Evolutionary conservation across 306 rosid species (phyloP), one percentile per base, ranked within the genome.

Genomic region (Dicorynia guianensis): DNA sequence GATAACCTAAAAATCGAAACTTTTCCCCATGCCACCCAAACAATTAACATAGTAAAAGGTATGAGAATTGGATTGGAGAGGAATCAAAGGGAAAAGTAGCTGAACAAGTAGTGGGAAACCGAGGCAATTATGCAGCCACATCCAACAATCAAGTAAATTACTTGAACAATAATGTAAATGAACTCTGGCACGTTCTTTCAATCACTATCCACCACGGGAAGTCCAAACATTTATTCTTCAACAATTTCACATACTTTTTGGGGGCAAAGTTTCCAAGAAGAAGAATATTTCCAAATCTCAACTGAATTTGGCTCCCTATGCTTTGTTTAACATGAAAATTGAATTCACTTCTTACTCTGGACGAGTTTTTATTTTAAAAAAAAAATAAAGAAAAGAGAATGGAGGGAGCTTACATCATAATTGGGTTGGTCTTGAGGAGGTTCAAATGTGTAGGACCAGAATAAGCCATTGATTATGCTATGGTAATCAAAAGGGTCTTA

Each of bases 401-500:
- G 18, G 57, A 12, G 11, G 12, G 7, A 34, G 74, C 87, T 39
- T 76, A 88, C 93, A 62, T 89, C 87, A 33, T 81, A 85, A 57
- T 71, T 34, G 67, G 88, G 77, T 5, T 81, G 91, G 34, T 89
- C 89, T 14, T 61, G 84, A 4, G 89, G 89, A 11, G 88, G 88
- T 64, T 83, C 85, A 48, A 89, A 89, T 0, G 81, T 30, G 69
- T 89, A 89, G 71, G 2, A 25, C 30, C 2, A 25, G 30, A 89
- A 87, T 81, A 89, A 81, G 34, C 85, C 94, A 59, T 85, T 76
- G 0, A 78, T n/a, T 14, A 89, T 85, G 82, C 84, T 87, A 13
- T 87, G 91, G 64, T 89, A 89, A 52, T 89, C 94, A 55, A 85
- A 89, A 0, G 88, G 91, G 74, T 89, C 91, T 0, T 81, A 81